Conservation (phyloP, 768 basidiomycete genomes). For the Lentinula guzmanii region DNA sequence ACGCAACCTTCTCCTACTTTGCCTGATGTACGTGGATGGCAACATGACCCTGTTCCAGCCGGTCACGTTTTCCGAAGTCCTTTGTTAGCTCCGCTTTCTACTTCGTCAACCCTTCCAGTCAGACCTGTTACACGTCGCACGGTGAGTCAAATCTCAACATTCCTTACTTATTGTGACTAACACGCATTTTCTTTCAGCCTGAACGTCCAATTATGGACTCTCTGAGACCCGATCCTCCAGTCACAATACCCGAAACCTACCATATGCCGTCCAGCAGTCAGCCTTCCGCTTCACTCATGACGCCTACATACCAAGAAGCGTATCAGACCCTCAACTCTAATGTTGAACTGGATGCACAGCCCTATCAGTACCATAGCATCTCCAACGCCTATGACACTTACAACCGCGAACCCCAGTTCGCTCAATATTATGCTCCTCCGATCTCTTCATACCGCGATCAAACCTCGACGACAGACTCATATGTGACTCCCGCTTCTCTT, state of each 20-base stretch:
- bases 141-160: neutral
- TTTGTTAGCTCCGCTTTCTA: constrained; percentile 19
- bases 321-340: neutral
- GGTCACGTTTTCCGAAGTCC: constrained; percentile 22
- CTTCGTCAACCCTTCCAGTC: neutral
- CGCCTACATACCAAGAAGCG: neutral
- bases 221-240: constrained; percentile 6
- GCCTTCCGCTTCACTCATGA: neutral
- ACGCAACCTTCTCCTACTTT: neutral
- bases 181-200: neutral
- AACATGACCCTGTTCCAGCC: constrained; percentile 1
- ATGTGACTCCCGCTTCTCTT: neutral
- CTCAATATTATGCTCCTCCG: neutral
- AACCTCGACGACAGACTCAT: neutral
- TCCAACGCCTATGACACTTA: neutral
- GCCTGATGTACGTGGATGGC: neutral
- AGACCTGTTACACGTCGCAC: neutral
- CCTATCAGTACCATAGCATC: neutral
- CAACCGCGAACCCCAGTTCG: neutral
- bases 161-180: neutral
- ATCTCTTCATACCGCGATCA: neutral
- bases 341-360: neutral
- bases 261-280: neutral
- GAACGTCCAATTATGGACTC: neutral
- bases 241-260: neutral